phyloP scores from a whole-genome alignment of 2,329 filamentous ascomycete species.

The Fulvia fulva region DNA sequence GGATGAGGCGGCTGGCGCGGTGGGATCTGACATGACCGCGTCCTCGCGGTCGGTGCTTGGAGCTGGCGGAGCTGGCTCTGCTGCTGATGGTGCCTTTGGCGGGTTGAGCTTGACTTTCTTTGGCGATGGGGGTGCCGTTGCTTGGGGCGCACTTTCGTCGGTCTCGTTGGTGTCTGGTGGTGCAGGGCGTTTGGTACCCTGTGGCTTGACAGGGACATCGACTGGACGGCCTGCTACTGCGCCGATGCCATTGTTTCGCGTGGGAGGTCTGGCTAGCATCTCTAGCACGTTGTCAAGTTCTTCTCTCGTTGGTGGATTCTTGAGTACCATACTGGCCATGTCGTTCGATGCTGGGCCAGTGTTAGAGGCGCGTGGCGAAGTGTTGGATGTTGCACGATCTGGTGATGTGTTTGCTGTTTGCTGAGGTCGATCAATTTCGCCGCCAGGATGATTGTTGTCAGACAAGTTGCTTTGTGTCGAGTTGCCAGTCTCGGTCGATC shows the following conservation, averaged over 20 bases:
- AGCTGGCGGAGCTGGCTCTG: not conserved
- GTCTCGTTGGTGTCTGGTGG: constrained; percentile 4
- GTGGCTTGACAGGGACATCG: constrained; percentile 10
- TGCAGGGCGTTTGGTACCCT: constrained; percentile 7
- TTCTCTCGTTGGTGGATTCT: not conserved
- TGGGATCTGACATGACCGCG: not conserved
- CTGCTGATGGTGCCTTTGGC: not conserved
- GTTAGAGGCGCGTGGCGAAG: not conserved
- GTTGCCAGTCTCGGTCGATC: not conserved
- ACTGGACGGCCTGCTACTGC: not conserved
- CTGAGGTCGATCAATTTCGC: not conserved
- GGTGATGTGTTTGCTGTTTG: constrained; percentile 11
- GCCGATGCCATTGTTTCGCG: not conserved
- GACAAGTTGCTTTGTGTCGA: not conserved
- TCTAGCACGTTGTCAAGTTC: not conserved
- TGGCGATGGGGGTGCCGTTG: not conserved
- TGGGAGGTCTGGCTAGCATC: not conserved
- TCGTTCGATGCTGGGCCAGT: not conserved
- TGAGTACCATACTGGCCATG: not conserved
- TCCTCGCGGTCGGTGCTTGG: not conserved
- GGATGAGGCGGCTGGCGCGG: not conserved
- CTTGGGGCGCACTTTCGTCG: not conserved
- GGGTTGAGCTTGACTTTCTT: not conserved
- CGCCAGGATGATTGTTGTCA: not conserved
- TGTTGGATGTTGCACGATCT: not conserved